phyloP scores from a whole-genome alignment of 495 filamentous ascomycete genomes.

The Aspergillus sparsus region DNA sequence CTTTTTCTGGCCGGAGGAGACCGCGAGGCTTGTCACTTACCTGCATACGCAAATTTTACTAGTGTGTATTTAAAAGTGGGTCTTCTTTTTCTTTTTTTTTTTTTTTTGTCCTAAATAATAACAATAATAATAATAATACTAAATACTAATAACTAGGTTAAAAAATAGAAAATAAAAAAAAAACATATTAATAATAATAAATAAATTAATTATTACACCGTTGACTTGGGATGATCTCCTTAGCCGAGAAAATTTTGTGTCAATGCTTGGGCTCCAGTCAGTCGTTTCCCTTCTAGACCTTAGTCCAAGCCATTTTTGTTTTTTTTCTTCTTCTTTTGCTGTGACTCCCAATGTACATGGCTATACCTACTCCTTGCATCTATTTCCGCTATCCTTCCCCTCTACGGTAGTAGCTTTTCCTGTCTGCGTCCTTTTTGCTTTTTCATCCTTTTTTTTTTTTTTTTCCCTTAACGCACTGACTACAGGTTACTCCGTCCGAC shows the following conservation, averaged over 20 bases:
- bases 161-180: not conserved
- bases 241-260: not conserved
- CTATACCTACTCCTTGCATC: conserved; percentile 5
- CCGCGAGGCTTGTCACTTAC: too few relatives aligned
- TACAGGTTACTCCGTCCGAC: not conserved
- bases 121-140: not conserved
- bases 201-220: too few relatives aligned
- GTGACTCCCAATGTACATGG: not conserved
- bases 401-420: not conserved
- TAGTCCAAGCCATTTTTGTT: conserved; percentile 6
- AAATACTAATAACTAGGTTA: not conserved
- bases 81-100: not conserved
- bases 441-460: conserved; percentile 17
- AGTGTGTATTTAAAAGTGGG: not conserved
- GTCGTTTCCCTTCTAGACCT: conserved; percentile 3
- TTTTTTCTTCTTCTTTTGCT: not conserved
- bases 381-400: not conserved
- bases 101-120: not conserved
- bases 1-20: too few relatives aligned
- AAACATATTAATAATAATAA: not conserved
- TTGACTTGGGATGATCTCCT: too few relatives aligned
- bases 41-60: not conserved
- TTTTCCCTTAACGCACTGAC: not conserved
- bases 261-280: not conserved
- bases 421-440: conserved; percentile 6